Evolutionary conservation across 164 flowering plant species (phyloP), one percentile per base, ranked within the genome.

Genomic region (Piper betle): DNA sequence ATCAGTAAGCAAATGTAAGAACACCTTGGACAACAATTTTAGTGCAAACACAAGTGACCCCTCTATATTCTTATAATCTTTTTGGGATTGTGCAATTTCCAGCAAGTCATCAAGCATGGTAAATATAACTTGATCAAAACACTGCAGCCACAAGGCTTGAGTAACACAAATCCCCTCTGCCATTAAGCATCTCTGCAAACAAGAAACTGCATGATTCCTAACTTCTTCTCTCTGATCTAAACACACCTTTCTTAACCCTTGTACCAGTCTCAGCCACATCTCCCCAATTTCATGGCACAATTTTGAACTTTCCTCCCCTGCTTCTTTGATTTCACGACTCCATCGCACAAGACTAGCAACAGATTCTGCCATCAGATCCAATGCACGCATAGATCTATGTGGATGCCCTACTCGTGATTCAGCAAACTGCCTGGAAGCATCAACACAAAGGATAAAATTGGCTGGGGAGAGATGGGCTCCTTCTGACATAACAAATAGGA

Each of bases 211-310:
- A 43, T 77, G 75, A 57, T 74, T 74, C 19, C 80, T 63, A 33
- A 77, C 76, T 57, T 77, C 80, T 62, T 72, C 77, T 66, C 80
- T 70, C 64, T 70, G 75, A 37, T 77, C 80, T 62, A 77, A 63
- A 63, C 78, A 77, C 55, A 72, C 75, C 58, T 70, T 74, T 61
- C 69, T 68, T 57, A 74, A 55, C 43, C 76, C 78, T 61, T 68
- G 75, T 53, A 77, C 74, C 53, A 74, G 53, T 33, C 72, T 74
- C 56, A 74, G 48, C 80, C 78, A 72, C 78, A 74, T 74, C 68
- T 77, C 80, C 54, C 69, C 76, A 63, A 74, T 67, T 59, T 74
- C 77, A 60, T 67, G 75, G 46, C 66, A 68, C 7, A 70, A 39
- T 58, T 68, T 75, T 18, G 66, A 50, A 19, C 66, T 71, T 12